Evolutionary conservation across 768 basidiomycete species (phyloP).

Genomic region (Tylopilus subfusipes): DNA sequence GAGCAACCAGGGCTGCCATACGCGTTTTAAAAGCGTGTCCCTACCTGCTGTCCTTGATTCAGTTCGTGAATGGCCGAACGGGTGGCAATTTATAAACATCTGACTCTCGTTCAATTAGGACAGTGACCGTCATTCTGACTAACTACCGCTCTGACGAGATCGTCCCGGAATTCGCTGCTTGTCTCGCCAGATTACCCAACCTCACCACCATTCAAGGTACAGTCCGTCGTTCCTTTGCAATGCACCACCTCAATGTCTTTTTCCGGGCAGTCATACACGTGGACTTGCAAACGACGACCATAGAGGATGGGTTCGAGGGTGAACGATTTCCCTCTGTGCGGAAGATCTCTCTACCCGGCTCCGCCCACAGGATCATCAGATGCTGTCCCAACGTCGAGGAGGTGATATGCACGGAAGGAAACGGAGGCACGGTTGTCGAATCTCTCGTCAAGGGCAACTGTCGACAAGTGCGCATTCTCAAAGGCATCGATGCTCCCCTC

Average conservation of each 20-base stretch:
- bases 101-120: background rate
- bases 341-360: constrained; percentile 3
- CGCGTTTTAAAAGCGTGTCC: constrained; percentile 3
- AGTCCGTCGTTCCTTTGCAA: background rate
- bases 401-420: constrained; percentile 5
- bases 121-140: background rate
- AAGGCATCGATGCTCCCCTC: constrained; percentile 3
- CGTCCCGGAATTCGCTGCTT: constrained; percentile 6
- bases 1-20: background rate
- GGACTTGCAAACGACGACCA: background rate
- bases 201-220: constrained; percentile 9
- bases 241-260: background rate
- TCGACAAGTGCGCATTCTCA: background rate
- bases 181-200: constrained; percentile 4
- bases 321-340: constrained; percentile 5
- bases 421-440: background rate
- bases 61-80: background rate
- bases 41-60: constrained; percentile 1
- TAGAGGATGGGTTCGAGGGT: constrained; percentile 8
- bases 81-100: background rate
- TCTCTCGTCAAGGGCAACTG: constrained; percentile 5
- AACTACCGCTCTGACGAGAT: background rate
- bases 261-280: constrained; percentile 4
- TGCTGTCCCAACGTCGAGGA: constrained; percentile 11
- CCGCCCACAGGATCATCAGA: constrained; percentile 7